phyloP scores from a whole-genome alignment of 2,329 filamentous ascomycete species.

The Lachnellula cervina region DNA sequence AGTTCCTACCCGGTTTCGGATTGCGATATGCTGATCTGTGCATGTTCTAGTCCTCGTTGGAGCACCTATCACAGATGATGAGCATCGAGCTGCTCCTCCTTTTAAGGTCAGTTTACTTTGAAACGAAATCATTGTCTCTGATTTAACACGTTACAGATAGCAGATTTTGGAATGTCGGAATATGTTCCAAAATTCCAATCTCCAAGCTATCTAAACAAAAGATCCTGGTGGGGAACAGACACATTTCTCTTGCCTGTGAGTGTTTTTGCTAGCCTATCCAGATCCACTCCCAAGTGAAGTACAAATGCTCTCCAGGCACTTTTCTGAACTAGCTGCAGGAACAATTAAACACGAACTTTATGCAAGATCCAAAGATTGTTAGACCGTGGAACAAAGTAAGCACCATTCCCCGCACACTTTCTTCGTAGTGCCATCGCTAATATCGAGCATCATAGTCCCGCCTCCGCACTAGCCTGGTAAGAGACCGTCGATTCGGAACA shows the following conservation, averaged over 20 bases:
- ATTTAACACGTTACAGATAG: neutral
- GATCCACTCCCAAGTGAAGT: neutral
- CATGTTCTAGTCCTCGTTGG: constrained; percentile 4
- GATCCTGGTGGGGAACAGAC: neutral
- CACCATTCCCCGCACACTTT: neutral
- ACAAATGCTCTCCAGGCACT: too few relatives aligned
- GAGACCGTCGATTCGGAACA: constrained; percentile 1
- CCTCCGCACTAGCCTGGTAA: neutral
- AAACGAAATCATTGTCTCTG: neutral
- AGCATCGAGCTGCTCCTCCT: neutral
- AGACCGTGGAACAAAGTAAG: too few relatives aligned
- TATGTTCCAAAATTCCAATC: neutral
- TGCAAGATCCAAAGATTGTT: too few relatives aligned
- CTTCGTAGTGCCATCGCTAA: neutral
- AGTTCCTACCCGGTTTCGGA: neutral
- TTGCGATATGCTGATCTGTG: neutral
- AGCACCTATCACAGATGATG: neutral
- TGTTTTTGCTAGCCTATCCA: neutral
- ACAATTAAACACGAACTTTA: too few relatives aligned
- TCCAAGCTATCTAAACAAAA: neutral
- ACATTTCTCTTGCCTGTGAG: neutral
- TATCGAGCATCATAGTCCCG: neutral
- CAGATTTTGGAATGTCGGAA: constrained; percentile 8
- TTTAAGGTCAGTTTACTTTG: constrained; percentile 4
- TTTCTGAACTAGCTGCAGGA: too few relatives aligned